These are phyloP conservation scores for Sphaerobolus stellatus DNA, from an alignment of 1,284 basidiomycete species.

Conservation along the genomic window DNA sequence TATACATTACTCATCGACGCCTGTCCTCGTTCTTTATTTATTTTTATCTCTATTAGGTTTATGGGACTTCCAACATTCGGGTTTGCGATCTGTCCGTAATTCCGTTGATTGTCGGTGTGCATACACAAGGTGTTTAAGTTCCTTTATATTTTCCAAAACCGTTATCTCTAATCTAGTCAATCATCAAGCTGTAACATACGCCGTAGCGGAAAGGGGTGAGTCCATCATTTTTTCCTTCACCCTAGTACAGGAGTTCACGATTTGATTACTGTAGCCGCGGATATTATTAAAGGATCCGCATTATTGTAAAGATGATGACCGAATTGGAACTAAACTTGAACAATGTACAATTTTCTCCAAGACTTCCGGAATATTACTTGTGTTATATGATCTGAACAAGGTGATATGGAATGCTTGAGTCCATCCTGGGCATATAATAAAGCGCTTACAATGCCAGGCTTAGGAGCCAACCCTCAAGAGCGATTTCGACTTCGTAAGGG, in stretches of 20 bases:
- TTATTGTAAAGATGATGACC: neutral
- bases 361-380: no score
- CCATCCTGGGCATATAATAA: no score
- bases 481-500: no score
- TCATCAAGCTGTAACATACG: neutral
- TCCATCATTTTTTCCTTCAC: neutral
- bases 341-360: no score
- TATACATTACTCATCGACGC: no score
- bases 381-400: no score
- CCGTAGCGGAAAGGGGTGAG: neutral
- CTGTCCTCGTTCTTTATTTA: no score
- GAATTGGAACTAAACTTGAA: neutral
- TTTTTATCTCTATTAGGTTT: slow-evolving; percentile 2
- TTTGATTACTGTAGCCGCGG: neutral
- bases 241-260: neutral
- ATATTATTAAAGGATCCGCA: neutral
- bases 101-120: slow-evolving; percentile 4
- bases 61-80: slow-evolving; percentile 8
- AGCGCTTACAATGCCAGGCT: no score
- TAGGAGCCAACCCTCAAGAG: no score
- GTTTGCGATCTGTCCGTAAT: slow-evolving; percentile 8
- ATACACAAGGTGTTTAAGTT: slow-evolving; percentile 9
- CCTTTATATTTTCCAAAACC: neutral
- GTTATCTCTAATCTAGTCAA: neutral
- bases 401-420: no score